These are phyloP conservation scores for Xylaria polymorpha DNA, from an alignment of 2,329 filamentous ascomycete genomes.

Conservation along the genomic window DNA sequence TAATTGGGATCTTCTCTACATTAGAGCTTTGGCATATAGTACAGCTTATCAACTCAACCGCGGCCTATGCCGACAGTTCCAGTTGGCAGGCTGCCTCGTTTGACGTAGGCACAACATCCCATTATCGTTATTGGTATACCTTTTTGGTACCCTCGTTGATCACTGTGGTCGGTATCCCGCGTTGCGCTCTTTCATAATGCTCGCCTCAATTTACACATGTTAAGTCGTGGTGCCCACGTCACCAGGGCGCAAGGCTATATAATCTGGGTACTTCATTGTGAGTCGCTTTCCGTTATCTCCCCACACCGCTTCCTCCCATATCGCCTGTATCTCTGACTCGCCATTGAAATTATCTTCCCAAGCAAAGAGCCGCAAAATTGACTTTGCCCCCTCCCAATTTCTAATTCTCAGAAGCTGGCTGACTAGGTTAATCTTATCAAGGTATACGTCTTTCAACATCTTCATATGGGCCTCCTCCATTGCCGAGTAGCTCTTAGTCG, in stretches of 20 bases:
- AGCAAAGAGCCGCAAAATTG: slow-evolving; percentile 53
- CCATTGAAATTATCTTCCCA: slow-evolving; percentile 56
- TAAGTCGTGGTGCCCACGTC: slow-evolving; percentile 26
- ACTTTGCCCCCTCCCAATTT: slow-evolving; percentile 55
- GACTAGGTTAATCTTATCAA: slow-evolving; percentile 56
- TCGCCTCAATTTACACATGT: slow-evolving; percentile 1
- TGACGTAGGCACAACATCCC: not conserved
- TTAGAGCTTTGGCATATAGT: slow-evolving; percentile 10
- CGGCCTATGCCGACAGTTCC: slow-evolving; percentile 10
- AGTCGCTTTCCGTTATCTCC: slow-evolving; percentile 39
- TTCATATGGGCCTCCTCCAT: slow-evolving; percentile 54
- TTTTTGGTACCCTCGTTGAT: slow-evolving; percentile 10
- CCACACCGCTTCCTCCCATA: slow-evolving; percentile 57
- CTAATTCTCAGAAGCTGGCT: slow-evolving; percentile 54
- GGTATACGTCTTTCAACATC: slow-evolving; percentile 54
- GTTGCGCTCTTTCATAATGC: slow-evolving; percentile 17
- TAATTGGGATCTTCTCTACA: slow-evolving; percentile 14
- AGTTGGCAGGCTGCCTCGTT: slow-evolving; percentile 11
- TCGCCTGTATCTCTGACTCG: slow-evolving; percentile 54
- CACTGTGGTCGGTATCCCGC: not conserved
- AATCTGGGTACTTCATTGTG: slow-evolving; percentile 34
- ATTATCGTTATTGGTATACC: not conserved
- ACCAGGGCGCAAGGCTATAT: slow-evolving; percentile 31
- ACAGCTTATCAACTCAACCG: slow-evolving; percentile 9
- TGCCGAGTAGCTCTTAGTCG: slow-evolving; percentile 52